These are phyloP conservation scores for Dactylorhiza incarnata DNA, from an alignment of 106 monocot genomes.

Conservation along the genomic window DNA sequence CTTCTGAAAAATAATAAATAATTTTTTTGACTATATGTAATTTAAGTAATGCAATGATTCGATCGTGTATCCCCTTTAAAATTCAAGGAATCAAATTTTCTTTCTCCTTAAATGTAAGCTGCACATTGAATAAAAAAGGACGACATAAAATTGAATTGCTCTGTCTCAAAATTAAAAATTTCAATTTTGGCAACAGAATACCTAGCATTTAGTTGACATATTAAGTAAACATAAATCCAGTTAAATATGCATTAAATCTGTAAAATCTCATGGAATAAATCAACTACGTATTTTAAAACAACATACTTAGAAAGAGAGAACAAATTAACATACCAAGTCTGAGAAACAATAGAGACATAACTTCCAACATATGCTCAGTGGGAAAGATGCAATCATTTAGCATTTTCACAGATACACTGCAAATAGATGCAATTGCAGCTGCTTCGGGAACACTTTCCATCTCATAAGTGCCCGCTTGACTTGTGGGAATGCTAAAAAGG, in stretches of 20 bases:
- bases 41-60: not conserved
- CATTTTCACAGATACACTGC: slow-evolving; percentile 37
- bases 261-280: not conserved
- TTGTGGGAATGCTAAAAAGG: slow-evolving; percentile 8
- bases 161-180: not conserved
- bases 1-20: not conserved
- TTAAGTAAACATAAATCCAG: not conserved
- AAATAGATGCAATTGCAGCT: slow-evolving; percentile 42
- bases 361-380: slow-evolving; percentile 41
- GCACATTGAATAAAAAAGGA: not conserved
- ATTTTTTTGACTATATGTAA: not conserved
- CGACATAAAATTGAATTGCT: not conserved
- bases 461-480: slow-evolving; percentile 13
- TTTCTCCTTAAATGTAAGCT: not conserved
- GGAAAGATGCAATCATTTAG: slow-evolving; percentile 34
- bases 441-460: slow-evolving; percentile 17
- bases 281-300: not conserved
- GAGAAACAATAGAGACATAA: slow-evolving; percentile 65
- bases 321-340: slow-evolving; percentile 62
- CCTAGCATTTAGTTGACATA: not conserved
- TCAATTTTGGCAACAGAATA: not conserved
- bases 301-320: not conserved
- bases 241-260: not conserved
- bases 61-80: not conserved
- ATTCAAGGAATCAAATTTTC: not conserved